A percentile compares a stretch with the other conserved stretches of the same genome.
phyloP scores from a whole-genome alignment of 192 early-diverging fungal genomes.

The Backusella tarrabulga region DNA sequence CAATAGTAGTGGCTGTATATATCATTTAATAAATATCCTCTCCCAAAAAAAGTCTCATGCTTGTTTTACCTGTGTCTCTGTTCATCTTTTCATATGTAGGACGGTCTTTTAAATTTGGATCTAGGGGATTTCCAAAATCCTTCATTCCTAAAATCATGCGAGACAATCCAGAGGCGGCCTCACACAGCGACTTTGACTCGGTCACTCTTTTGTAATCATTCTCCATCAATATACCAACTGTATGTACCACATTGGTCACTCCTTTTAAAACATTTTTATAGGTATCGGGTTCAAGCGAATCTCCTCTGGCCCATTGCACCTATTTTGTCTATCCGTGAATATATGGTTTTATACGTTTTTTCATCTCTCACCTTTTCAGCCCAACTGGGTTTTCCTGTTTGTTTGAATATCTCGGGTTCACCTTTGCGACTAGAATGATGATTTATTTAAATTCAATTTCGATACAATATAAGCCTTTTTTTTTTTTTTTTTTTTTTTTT shows the following conservation, averaged over 20 bases:
- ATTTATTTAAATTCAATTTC: neutral
- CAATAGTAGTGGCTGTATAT: conserved; percentile 53
- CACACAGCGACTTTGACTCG: conserved; percentile 33
- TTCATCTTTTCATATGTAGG: conserved; percentile 64
- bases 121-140: conserved; percentile 47
- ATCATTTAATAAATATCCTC: too few species aligned
- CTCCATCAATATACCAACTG: conserved; percentile 71
- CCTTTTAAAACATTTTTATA: conserved; percentile 51
- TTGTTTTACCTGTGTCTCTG: conserved; percentile 60
- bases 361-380: conserved; percentile 22
- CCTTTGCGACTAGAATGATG: conserved; percentile 28
- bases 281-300: conserved; percentile 60
- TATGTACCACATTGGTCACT: conserved; percentile 67
- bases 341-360: neutral
- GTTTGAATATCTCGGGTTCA: conserved; percentile 11
- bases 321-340: neutral
- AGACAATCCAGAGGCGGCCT: conserved; percentile 30
- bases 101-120: conserved; percentile 33
- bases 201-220: conserved; percentile 60
- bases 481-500: neutral
- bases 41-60: neutral
- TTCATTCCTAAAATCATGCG: conserved; percentile 26
- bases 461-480: neutral
- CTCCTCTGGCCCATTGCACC: conserved; percentile 62
- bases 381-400: conserved; percentile 25